Base-by-base conservation (phyloP, 164 flowering plant genomes). In the Piper longum region DNA sequence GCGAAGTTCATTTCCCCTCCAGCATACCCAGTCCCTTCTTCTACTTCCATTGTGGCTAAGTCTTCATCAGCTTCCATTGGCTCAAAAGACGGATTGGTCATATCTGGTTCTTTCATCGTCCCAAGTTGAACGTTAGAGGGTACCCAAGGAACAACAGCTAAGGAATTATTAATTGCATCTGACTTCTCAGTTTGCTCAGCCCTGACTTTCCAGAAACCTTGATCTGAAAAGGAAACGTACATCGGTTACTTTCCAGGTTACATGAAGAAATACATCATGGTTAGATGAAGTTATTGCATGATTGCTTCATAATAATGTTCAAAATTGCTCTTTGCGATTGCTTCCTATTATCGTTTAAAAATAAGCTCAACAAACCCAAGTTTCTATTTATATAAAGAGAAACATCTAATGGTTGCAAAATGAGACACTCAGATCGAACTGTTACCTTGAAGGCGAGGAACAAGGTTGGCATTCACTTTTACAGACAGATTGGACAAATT, bases 141-240 rank as follows among this genome's bases (percentile, higher is more conserved):
- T 16, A 74, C 80, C 90, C 90, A 85, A 0, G 95, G 95, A 62
- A 87, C 75, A 59, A 87, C 83, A 12, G 90, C 95, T 54, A 75
- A 56, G 62, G 76, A 66, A 8, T 64, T 55, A 13, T 70, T 60
- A 18, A 61, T n/a, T 14, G 26, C 16, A 1, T 12, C 54, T 14
- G 39, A 64, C 41, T 66, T 51, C 57, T 80, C 79, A 45, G 75
- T 68, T n/a, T 66, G 75, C 0, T 7, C 58, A 41, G 42, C 48
- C 41, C 64, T 19, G 4, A 16, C 16, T 17, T 48, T 61, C 79
- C 81, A 79, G 16, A 66, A 56, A 59, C 58, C 57, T 69, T 71
- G 66, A 68, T 72, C 84, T 80, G 64, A 64, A 70, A 39, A 18
- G 4, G n/a, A 0, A 48, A 54, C 16, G 14, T 43, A 40, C 16